Conservation (phyloP, 2,329 filamentous ascomycete genomes). For the Penicillium sp. region DNA sequence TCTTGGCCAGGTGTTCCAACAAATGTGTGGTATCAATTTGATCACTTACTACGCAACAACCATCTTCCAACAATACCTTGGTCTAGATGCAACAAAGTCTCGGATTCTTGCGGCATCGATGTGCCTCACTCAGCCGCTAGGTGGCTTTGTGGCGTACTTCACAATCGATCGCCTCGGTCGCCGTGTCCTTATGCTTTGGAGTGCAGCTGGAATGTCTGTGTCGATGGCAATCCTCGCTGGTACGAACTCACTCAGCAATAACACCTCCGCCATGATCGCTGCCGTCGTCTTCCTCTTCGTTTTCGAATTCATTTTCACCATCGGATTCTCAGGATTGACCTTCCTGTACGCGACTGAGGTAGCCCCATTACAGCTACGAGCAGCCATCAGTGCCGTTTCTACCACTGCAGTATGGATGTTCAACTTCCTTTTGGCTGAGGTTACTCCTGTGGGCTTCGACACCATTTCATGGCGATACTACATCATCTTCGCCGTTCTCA, state of each 20-base stretch:
- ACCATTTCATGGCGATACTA: constrained; percentile 51
- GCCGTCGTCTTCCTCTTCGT: constrained; percentile 60
- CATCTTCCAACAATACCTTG: constrained; percentile 37
- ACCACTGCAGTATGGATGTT: constrained; percentile 47
- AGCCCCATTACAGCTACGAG: constrained; percentile 42
- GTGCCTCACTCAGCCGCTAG: constrained; percentile 35
- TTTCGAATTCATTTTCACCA: constrained; percentile 62
- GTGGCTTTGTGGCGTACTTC: constrained; percentile 48
- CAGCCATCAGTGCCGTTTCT: constrained; percentile 49
- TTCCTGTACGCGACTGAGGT: constrained; percentile 63
- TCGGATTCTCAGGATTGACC: constrained; percentile 60
- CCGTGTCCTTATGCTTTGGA: constrained; percentile 36
- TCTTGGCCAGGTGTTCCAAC: constrained; percentile 37
- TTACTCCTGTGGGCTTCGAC: constrained; percentile 40
- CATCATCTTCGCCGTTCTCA: constrained; percentile 47
- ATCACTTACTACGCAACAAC: constrained; percentile 39
- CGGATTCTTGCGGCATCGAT: constrained; percentile 33
- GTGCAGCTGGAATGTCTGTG: constrained; percentile 29
- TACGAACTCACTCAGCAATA: constrained; percentile 46
- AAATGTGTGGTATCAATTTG: constrained; percentile 40
- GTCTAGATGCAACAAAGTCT: constrained; percentile 20
- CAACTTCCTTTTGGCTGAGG: constrained; percentile 39
- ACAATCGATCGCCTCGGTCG: constrained; percentile 46
- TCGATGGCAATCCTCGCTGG: constrained; percentile 48
- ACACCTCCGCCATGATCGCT: constrained; percentile 51